Evolutionary conservation across 2,329 filamentous ascomycete genomes (phyloP).

Genomic region (Colletotrichum liriopes): DNA sequence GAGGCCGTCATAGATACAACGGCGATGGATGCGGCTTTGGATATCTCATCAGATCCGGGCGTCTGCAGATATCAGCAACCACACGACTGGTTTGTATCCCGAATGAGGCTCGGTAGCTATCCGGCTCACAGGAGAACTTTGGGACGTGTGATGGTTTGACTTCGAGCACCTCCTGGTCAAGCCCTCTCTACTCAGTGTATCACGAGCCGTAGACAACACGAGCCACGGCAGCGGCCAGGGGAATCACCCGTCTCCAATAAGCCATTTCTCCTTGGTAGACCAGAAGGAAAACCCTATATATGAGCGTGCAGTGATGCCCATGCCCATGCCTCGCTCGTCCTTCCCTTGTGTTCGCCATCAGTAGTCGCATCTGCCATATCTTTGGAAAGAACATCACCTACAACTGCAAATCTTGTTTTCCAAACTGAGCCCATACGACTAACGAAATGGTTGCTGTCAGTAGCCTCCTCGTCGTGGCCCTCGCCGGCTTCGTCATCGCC

Average conservation of each 20-base stretch:
- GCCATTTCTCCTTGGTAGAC: not conserved
- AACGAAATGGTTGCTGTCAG: constrained; percentile 1
- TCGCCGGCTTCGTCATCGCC: not conserved
- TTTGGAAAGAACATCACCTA: not conserved
- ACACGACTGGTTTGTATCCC: not conserved
- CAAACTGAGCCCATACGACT: not conserved
- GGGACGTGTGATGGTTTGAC: not conserved
- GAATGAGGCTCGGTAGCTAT: not conserved
- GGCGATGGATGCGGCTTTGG: not conserved
- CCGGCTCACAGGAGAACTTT: not conserved
- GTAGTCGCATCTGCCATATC: not conserved
- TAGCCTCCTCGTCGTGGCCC: not conserved
- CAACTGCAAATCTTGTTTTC: not conserved
- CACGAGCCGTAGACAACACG: not conserved
- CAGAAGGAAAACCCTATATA: not conserved
- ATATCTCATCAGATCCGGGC: not conserved
- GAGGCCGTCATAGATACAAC: not conserved
- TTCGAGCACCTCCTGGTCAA: not conserved
- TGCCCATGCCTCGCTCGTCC: not conserved
- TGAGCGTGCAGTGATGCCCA: not conserved
- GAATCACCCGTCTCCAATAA: not conserved
- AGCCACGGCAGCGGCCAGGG: not conserved
- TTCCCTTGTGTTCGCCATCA: not conserved
- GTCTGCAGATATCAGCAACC: not conserved
- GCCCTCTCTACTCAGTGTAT: not conserved